A percentile compares a stretch with the other conserved stretches of the same genome.
Conservation (phyloP, 129 eudicot species). For the Scalesia atractyloides region DNA sequence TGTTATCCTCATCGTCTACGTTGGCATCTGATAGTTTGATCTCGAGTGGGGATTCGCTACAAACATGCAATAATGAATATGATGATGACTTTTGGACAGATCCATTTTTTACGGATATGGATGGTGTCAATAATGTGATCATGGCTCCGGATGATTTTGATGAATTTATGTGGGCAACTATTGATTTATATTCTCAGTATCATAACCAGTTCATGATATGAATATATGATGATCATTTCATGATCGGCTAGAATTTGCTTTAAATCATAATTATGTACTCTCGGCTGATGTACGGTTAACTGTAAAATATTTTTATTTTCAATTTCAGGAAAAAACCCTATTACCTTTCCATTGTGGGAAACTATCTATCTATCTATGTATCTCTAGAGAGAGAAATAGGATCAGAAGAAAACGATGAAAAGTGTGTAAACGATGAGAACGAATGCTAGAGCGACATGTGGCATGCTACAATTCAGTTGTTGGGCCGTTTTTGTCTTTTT, state of each 20-base stretch:
- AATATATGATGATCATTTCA: neutral
- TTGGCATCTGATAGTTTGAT: neutral
- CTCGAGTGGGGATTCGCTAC: slow-evolving; percentile 11
- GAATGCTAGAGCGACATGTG: too few species aligned
- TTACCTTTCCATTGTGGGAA: too few species aligned
- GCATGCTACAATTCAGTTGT: too few species aligned
- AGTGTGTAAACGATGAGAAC: too few species aligned
- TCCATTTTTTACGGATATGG: slow-evolving; percentile 13
- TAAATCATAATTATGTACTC: slow-evolving; percentile 6
- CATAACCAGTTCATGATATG: slow-evolving; percentile 12
- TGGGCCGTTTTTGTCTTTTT: too few species aligned
- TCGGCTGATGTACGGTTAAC: neutral
- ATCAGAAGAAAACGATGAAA: too few species aligned
- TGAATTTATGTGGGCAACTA: slow-evolving; percentile 20
- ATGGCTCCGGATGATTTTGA: neutral
- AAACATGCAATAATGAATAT: slow-evolving; percentile 8
- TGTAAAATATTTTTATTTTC: neutral
- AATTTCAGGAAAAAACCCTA: too few species aligned
- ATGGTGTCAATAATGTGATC: neutral
- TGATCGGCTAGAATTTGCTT: neutral
- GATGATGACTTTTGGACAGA: slow-evolving; percentile 25
- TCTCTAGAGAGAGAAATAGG: too few species aligned
- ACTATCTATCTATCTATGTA: too few species aligned
- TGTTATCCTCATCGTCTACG: neutral
- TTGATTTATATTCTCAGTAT: slow-evolving; percentile 23